Conservation (phyloP, 768 basidiomycete genomes). For the Lentinula guzmanii region DNA sequence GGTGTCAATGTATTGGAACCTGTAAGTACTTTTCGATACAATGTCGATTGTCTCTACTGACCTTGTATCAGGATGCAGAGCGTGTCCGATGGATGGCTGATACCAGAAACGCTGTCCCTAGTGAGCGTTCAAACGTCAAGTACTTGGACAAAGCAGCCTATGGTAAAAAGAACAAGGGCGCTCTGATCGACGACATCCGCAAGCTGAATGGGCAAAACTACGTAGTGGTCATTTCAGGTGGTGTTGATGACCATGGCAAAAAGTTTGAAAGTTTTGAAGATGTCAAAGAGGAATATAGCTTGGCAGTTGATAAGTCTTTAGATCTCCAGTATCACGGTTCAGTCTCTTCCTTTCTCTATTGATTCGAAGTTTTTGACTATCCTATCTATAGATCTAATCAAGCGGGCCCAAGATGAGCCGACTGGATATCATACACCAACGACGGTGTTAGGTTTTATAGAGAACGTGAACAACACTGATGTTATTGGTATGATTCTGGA, state of each 20-base stretch:
- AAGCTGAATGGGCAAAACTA: not conserved
- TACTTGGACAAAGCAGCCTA: not conserved
- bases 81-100: not conserved
- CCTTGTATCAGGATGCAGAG: not conserved
- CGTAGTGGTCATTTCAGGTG: not conserved
- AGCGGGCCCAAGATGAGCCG: not conserved
- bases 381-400: not conserved
- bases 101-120: not conserved
- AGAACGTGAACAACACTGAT: not conserved
- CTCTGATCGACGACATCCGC: not conserved
- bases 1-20: not conserved
- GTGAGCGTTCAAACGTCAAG: not conserved
- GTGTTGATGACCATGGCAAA: not conserved
- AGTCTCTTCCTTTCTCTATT: not conserved
- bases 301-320: no score
- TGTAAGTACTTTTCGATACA: not conserved
- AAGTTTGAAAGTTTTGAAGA: not conserved
- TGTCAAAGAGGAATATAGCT: not conserved
- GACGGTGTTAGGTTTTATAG: not conserved
- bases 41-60: not conserved
- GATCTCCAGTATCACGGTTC: not conserved
- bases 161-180: not conserved
- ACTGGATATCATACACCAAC: no score
- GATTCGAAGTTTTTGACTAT: not conserved
- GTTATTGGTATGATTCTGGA: not conserved